phyloP scores from a whole-genome alignment of 2,329 filamentous ascomycete genomes.

The Amesomyces nigricolor region DNA sequence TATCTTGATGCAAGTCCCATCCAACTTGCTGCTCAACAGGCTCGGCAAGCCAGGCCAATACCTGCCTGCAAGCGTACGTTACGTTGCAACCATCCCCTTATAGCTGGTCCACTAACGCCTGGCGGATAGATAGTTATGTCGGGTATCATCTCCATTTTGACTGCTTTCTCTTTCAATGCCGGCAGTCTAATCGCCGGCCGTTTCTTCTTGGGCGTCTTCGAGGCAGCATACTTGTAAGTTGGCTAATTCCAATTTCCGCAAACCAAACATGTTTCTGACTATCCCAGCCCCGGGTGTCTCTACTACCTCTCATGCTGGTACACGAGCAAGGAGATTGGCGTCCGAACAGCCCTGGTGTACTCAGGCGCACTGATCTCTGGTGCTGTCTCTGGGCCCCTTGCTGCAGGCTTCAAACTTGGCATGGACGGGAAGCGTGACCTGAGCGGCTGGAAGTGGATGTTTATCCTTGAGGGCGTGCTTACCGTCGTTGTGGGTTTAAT shows the following conservation, averaged over 20 bases:
- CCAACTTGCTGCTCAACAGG: constrained; percentile 48
- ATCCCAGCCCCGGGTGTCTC: constrained; percentile 35
- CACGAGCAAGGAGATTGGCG: constrained; percentile 56
- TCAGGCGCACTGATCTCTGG: constrained; percentile 60
- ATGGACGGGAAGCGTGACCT: constrained; percentile 52
- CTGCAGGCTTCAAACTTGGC: constrained; percentile 54
- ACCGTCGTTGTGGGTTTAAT: constrained; percentile 52
- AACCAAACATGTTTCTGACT: background rate
- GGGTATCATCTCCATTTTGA: constrained; percentile 42
- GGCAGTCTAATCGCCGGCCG: constrained; percentile 36
- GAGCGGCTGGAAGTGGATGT: constrained; percentile 59
- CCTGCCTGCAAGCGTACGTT: constrained; percentile 39
- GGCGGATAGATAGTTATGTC: constrained; percentile 41
- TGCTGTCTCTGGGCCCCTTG: constrained; percentile 58
- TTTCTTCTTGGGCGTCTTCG: constrained; percentile 41
- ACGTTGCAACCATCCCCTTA: background rate
- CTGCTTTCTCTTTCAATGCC: constrained; percentile 33
- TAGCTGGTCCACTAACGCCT: background rate
- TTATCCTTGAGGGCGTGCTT: constrained; percentile 59
- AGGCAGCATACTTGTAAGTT: constrained; percentile 33
- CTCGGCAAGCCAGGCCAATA: constrained; percentile 45
- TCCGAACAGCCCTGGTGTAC: constrained; percentile 51
- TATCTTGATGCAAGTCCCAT: constrained; percentile 47
- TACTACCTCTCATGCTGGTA: constrained; percentile 60
- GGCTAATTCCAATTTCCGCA: background rate